Percentiles rank a stretch among this genome's conserved stretches.
These are phyloP conservation scores for Boletus reticuloceps DNA, from an alignment of 768 basidiomycete genomes.

Conservation along the genomic window DNA sequence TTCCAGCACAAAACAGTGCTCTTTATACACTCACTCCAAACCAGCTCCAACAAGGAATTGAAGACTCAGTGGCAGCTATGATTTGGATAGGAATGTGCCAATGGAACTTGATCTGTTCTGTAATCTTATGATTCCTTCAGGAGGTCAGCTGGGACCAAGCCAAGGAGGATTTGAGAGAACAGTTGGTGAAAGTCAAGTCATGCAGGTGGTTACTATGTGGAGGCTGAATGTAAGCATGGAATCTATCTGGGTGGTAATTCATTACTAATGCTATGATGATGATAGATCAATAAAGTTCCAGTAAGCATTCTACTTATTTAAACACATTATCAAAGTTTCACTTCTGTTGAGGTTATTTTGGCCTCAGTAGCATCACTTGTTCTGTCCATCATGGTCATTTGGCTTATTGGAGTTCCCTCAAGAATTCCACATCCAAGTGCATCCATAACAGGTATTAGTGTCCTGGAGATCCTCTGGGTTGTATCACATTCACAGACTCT, in stretches of 20 bases:
- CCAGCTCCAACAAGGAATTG: slow-evolving; percentile 1
- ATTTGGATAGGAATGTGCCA: slow-evolving; percentile 11
- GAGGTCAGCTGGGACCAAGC: slow-evolving; percentile 4
- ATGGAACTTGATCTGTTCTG: not conserved
- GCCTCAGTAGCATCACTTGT: slow-evolving; percentile 5
- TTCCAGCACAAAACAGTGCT: not conserved
- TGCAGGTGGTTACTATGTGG: slow-evolving; percentile 5
- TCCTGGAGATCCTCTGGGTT: slow-evolving; percentile 15
- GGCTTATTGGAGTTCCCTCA: not conserved
- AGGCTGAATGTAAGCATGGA: slow-evolving; percentile 10
- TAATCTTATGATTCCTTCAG: not conserved
- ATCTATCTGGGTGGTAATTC: not conserved
- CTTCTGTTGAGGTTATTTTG: slow-evolving; percentile 3
- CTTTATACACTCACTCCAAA: not conserved
- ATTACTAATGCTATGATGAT: not conserved
- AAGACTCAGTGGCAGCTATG: not conserved
- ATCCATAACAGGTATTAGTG: slow-evolving; percentile 6
- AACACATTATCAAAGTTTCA: not conserved
- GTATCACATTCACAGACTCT: slow-evolving; percentile 3
- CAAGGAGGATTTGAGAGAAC: slow-evolving; percentile 9
- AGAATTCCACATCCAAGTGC: not conserved
- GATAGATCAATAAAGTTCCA: slow-evolving; percentile 15
- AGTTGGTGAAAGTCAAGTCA: not conserved
- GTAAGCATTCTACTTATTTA: not conserved
- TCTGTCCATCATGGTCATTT: not conserved